Conservation (phyloP, 257 asterid genomes). For the Anisodus acutangulus region DNA sequence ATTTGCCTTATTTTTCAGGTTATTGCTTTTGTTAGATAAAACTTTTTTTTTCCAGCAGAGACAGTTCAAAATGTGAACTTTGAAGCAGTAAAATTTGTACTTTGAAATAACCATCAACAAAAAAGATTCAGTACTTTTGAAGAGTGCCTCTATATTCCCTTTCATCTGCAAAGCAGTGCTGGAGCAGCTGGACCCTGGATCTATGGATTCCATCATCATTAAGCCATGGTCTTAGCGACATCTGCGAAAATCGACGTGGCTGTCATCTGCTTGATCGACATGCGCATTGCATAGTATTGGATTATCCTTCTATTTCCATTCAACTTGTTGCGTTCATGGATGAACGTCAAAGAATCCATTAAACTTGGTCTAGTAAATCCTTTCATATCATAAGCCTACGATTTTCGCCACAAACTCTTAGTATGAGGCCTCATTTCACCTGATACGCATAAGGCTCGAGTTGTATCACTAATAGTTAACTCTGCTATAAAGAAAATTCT, state of each 20-base stretch:
- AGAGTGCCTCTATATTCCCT: background rate
- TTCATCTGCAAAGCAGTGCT: background rate
- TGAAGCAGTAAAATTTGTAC: background rate
- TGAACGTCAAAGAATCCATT: slow-evolving; percentile 44
- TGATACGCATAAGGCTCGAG: slow-evolving; percentile 46
- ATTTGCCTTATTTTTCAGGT: background rate
- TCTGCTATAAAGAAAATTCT: slow-evolving; percentile 46
- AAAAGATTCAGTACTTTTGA: background rate
- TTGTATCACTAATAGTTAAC: slow-evolving; percentile 42
- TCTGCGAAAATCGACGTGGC: slow-evolving; percentile 34
- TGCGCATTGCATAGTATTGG: slow-evolving; percentile 38
- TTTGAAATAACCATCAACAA: background rate
- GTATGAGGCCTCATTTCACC: slow-evolving; percentile 35
- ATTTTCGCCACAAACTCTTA: slow-evolving; percentile 49
- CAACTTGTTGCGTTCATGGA: slow-evolving; percentile 34
- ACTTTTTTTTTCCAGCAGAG: no score
- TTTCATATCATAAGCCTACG: slow-evolving; percentile 50
- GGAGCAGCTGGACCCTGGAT: background rate
- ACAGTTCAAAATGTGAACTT: background rate
- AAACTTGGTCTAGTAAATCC: slow-evolving; percentile 42
- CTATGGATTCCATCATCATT: background rate
- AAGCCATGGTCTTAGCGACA: background rate
- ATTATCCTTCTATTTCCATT: slow-evolving; percentile 9
- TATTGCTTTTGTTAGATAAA: background rate
- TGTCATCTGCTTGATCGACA: slow-evolving; percentile 44